Evolutionary conservation across 2,329 filamentous ascomycete genomes (phyloP).

Genomic region (Penicillium sp.): DNA sequence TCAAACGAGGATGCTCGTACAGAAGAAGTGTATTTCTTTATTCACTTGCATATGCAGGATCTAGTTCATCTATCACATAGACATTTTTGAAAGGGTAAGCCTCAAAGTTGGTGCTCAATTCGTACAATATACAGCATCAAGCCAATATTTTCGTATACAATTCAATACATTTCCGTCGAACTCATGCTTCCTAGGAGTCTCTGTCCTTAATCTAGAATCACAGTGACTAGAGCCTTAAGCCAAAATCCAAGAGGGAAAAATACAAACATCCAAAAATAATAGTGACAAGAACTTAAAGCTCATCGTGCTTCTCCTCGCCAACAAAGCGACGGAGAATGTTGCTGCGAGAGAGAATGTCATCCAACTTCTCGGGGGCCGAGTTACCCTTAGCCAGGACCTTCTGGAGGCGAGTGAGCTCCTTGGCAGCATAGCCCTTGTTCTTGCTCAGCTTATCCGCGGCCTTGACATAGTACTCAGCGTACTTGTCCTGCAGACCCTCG

Average conservation of each 20-base stretch:
- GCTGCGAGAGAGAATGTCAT: conserved; percentile 75
- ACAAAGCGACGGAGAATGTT: conserved; percentile 80
- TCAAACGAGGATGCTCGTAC: background rate
- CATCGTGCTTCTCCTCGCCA: conserved; percentile 55
- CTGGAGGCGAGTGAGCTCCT: conserved; percentile 74
- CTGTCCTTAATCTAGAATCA: background rate
- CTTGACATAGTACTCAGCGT: conserved; percentile 87
- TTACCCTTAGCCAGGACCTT: conserved; percentile 78
- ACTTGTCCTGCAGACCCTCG: conserved; percentile 62
- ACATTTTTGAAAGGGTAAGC: background rate
- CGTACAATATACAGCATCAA: conserved; percentile 9
- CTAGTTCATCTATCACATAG: background rate
- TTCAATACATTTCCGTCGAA: background rate
- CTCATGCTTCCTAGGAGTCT: background rate
- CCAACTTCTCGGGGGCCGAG: conserved; percentile 72
- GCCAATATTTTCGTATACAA: conserved; percentile 3
- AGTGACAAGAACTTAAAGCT: conserved; percentile 48
- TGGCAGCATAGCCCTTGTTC: conserved; percentile 69
- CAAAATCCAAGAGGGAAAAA: conserved; percentile 15
- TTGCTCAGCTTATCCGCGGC: conserved; percentile 75
- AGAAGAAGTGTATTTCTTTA: background rate
- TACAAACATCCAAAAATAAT: conserved; percentile 10
- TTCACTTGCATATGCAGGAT: background rate
- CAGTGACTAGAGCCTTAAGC: background rate
- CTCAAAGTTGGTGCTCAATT: background rate